phyloP scores from a whole-genome alignment of 2,329 filamentous ascomycete genomes.

The Clarireedia homoeocarpa region DNA sequence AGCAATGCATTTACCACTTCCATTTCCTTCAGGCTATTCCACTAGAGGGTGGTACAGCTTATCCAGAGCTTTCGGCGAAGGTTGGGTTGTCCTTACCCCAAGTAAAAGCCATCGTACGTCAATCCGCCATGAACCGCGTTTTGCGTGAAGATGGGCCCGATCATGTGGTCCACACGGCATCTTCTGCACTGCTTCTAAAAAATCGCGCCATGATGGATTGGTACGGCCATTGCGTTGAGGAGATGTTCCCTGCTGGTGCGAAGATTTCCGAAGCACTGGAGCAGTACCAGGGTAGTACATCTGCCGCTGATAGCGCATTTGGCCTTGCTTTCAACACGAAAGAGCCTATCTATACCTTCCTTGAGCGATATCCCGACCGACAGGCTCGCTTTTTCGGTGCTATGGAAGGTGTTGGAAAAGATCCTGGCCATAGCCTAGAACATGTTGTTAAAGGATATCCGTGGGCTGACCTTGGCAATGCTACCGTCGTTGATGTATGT shows the following conservation, averaged over 20 bases:
- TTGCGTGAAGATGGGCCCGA: neutral
- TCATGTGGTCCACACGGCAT: neutral
- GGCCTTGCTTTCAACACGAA: neutral
- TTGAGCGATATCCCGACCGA: neutral
- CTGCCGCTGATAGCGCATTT: neutral
- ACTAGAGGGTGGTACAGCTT: neutral
- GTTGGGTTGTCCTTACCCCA: neutral
- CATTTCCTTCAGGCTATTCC: neutral
- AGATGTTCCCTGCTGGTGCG: conserved; percentile 1
- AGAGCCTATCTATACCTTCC: neutral
- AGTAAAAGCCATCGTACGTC: neutral
- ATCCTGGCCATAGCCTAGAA: neutral
- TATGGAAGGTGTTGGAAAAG: conserved; percentile 5
- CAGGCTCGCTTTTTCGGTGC: conserved; percentile 1
- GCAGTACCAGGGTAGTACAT: neutral
- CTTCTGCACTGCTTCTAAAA: neutral
- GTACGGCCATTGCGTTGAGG: neutral
- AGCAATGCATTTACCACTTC: conserved; percentile 3
- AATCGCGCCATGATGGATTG: neutral
- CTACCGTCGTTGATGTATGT: conserved; percentile 22
- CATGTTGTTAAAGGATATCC: conserved; percentile 11
- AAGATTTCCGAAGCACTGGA: neutral
- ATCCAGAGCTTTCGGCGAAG: neutral
- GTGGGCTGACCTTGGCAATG: conserved; percentile 22
- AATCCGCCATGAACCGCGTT: neutral